Evolutionary conservation across 306 rosid species (phyloP).

Genomic region (Vigna nakashimae): DNA sequence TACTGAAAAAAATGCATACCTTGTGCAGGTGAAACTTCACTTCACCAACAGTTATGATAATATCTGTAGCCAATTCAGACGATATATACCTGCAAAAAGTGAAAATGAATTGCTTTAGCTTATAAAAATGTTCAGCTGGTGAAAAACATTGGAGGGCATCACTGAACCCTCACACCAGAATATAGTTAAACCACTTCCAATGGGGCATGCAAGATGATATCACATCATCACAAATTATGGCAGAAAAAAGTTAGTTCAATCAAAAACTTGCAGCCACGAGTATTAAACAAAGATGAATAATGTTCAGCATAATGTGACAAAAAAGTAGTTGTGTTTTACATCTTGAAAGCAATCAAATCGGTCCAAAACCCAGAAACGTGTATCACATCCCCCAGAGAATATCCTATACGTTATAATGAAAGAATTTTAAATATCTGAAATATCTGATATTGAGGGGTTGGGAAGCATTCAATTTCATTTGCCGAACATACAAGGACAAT

Average conservation of each 20-base stretch:
- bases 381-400: not conserved
- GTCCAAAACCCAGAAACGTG: not conserved
- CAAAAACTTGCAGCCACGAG: not conserved
- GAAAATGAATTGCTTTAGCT: not conserved
- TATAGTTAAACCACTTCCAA: not conserved
- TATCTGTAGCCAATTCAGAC: conserved; percentile 86
- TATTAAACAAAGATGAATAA: not conserved
- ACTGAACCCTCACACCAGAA: not conserved
- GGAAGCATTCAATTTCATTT: not conserved
- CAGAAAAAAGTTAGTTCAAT: conserved; percentile 10
- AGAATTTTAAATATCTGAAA: not conserved
- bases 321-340: conserved; percentile 8
- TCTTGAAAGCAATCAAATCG: conserved; percentile 21
- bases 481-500: not conserved
- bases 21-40: conserved; percentile 91
- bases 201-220: conserved; percentile 12
- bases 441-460: not conserved
- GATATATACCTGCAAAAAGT: conserved; percentile 71
- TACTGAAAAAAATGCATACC: conserved; percentile 52
- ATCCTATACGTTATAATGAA: not conserved
- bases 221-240: not conserved
- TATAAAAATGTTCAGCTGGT: conserved; percentile 7
- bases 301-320: conserved; percentile 3
- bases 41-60: conserved; percentile 72
- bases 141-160: not conserved